Base-by-base conservation (phyloP, 2,329 filamentous ascomycete genomes). In the Metarhizium humberi region DNA sequence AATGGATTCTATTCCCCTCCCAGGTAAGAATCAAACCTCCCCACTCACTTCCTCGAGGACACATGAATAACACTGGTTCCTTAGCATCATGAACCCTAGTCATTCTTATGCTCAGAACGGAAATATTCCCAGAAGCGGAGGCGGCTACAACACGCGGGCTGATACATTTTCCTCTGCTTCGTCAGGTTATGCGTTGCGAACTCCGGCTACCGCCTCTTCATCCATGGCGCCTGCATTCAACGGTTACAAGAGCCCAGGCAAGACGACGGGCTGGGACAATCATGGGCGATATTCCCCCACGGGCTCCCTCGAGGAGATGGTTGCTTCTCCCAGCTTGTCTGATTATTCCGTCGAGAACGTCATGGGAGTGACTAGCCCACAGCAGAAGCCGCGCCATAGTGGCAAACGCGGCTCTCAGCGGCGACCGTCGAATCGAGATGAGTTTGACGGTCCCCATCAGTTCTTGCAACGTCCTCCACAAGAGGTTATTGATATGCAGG, bases 361-460 rank as follows among this genome's bases (percentile, higher is more conserved):
- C 52, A 71, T 73, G 49, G 69, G 71, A 47, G 62, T 70, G 55
- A 64, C 70, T 40, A 68, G 72, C 38, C 67, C 72, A 3, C 71
- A 70, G 59, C 61, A 58, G 43, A 78, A 77, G 61, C 68, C 71
- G 56, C 80, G 78, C 63, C 66, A 68, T 46, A 71, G 69, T 51
- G 72, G 73, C 52, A 81, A 80, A 64, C 69, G 72, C 52, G 74
- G 77, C 45, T 73, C 79, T 16, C 85, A 88, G 66, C 79, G 87
- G 62, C 81, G 87, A 34, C 84, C 88, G 30, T 89, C 87, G 46
- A 92, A 92, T 73, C 81, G 90, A 58, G 90, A 95, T 75, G 90
- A 94, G 71, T 95, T 95, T 71, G 90, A 94, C 71, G 90, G 90
- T 3, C 89, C 90, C 8, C 87, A 91, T 63, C 90, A 95, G 69